Evolutionary conservation across 768 basidiomycete genomes (phyloP).

Genomic region (Agrocybe pediades): DNA sequence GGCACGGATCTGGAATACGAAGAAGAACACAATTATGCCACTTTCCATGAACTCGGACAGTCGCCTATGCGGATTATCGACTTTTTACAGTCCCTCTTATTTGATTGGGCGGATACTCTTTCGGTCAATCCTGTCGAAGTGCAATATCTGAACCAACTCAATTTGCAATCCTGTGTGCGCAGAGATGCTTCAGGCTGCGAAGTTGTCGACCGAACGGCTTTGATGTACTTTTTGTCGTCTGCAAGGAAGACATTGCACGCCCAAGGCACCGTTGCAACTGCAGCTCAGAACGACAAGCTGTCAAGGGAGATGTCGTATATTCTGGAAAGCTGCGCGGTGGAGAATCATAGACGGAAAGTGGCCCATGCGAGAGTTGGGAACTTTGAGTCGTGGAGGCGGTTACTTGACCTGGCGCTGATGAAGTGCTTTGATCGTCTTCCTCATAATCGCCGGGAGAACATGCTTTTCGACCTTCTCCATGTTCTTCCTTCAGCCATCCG

Average conservation of each 20-base stretch:
- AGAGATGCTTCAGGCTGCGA: constrained; percentile 76
- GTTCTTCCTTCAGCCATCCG: constrained; percentile 73
- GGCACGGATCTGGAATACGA: constrained; percentile 59
- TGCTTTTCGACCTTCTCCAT: constrained; percentile 88
- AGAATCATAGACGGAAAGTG: constrained; percentile 87
- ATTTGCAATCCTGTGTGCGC: constrained; percentile 71
- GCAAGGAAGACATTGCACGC: constrained; percentile 64
- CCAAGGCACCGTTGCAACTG: constrained; percentile 66
- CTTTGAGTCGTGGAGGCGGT: constrained; percentile 82
- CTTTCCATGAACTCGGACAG: constrained; percentile 77
- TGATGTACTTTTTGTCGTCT: constrained; percentile 67
- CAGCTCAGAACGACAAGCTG: constrained; percentile 66
- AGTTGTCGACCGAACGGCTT: constrained; percentile 72
- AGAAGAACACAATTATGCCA: constrained; percentile 50
- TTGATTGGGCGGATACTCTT: constrained; percentile 86
- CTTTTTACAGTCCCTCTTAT: constrained; percentile 81
- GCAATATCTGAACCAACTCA: constrained; percentile 64
- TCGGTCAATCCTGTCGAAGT: constrained; percentile 57
- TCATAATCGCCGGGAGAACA: constrained; percentile 80
- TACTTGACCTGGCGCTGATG: constrained; percentile 83
- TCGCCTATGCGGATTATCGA: constrained; percentile 87
- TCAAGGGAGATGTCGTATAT: constrained; percentile 73
- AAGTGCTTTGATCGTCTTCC: constrained; percentile 87
- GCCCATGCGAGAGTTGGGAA: constrained; percentile 66
- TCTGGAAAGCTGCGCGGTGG: constrained; percentile 79